Evolutionary conservation across 495 filamentous ascomycete genomes (phyloP).

Genomic region (Sordaria brevicollis): DNA sequence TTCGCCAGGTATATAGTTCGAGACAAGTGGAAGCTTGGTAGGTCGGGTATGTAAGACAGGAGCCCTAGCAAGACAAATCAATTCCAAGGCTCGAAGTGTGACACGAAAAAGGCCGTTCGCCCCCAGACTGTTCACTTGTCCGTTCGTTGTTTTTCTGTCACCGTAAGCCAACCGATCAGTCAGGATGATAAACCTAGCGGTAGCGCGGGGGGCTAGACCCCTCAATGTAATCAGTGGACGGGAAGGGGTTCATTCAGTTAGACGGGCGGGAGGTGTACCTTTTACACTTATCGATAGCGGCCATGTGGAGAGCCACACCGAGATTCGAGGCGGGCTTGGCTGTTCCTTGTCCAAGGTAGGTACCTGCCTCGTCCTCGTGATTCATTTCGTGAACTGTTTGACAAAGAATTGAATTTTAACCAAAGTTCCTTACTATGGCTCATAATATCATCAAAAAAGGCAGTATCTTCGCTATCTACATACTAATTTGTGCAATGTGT

Average conservation of each 20-base stretch:
- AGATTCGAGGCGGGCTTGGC: not conserved
- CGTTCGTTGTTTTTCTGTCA: not conserved
- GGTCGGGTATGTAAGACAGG: not conserved
- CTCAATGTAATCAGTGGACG: not conserved
- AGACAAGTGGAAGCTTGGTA: not conserved
- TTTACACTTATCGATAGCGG: not conserved
- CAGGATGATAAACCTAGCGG: not conserved
- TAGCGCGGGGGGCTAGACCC: not conserved
- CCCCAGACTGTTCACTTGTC: not conserved
- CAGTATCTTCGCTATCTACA: not conserved
- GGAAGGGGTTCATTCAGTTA: not conserved
- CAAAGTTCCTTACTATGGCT: not conserved
- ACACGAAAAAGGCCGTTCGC: not conserved
- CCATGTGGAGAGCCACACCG: not conserved
- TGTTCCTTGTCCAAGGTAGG: too few species aligned
- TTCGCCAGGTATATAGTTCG: not conserved
- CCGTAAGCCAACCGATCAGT: not conserved
- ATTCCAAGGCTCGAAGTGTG: not conserved
- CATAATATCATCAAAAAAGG: not conserved
- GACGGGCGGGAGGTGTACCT: not conserved
- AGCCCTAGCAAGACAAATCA: not conserved
- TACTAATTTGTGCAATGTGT: not conserved
- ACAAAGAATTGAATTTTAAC: not conserved
- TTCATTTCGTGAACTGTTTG: not conserved
- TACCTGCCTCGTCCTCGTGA: not conserved